These are phyloP conservation scores for Lactarius deliciosus DNA, from an alignment of 768 basidiomycete genomes.

Conservation along the genomic window DNA sequence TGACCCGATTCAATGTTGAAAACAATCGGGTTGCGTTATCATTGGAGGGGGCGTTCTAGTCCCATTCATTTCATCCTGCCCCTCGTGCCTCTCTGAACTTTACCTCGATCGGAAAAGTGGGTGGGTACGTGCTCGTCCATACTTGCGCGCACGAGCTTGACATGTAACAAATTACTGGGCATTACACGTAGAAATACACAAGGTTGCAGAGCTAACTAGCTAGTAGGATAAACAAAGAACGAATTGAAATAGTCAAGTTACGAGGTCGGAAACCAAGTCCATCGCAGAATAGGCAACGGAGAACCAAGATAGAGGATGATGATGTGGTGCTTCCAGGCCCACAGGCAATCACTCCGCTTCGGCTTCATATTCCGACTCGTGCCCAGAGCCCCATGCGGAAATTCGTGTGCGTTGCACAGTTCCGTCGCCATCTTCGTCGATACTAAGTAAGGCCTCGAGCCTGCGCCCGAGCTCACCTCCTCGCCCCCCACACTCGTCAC, in stretches of 20 bases:
- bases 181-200: slow-evolving; percentile 5
- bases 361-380: slow-evolving; percentile 34
- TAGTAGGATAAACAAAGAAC: background rate
- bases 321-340: background rate
- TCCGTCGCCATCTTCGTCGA: slow-evolving; percentile 34
- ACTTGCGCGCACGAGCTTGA: too few relatives aligned
- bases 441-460: slow-evolving; percentile 71
- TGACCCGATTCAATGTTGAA: background rate
- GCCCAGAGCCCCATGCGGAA: slow-evolving; percentile 22
- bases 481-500: slow-evolving; percentile 76
- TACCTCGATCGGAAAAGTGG: background rate
- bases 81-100: background rate
- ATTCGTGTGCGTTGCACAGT: background rate
- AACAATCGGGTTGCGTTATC: background rate
- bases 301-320: background rate
- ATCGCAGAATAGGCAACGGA: slow-evolving; percentile 14
- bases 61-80: background rate
- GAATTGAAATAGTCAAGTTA: background rate
- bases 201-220: background rate
- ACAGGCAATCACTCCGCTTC: slow-evolving; percentile 26
- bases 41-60: too few relatives aligned
- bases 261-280: slow-evolving; percentile 3
- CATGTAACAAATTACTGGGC: slow-evolving; percentile 2
- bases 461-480: slow-evolving; percentile 76
- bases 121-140: background rate